These are phyloP conservation scores for Heliamphora exappendiculata DNA, from an alignment of 148 eudicot genomes.

Conservation along the genomic window DNA sequence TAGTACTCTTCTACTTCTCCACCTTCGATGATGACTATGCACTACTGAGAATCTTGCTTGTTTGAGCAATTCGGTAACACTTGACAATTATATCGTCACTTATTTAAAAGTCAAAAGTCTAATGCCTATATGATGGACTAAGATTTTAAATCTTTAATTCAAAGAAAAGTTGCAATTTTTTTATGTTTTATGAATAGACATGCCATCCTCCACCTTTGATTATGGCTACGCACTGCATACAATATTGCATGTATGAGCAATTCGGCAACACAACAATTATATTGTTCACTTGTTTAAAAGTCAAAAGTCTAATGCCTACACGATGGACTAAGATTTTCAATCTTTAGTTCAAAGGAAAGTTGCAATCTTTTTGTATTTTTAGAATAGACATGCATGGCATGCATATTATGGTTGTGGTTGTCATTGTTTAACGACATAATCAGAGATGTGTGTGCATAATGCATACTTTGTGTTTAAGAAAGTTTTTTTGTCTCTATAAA, in stretches of 20 bases:
- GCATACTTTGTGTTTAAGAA: neutral
- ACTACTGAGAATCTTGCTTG: too few species aligned
- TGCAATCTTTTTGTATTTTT: neutral
- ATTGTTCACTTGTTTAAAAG: neutral
- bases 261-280: neutral
- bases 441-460: neutral
- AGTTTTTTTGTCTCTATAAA: neutral
- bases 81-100: too few species aligned
- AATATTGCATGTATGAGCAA: neutral
- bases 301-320: neutral
- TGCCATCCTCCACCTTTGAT: too few species aligned
- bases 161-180: too few species aligned
- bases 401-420: neutral
- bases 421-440: neutral
- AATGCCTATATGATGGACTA: too few species aligned
- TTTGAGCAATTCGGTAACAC: too few species aligned
- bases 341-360: neutral
- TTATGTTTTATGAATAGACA: too few species aligned
- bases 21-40: too few species aligned
- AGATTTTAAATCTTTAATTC: too few species aligned
- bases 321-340: neutral
- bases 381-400: neutral
- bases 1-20: neutral
- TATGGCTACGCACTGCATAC: neutral
- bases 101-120: too few species aligned